Conservation (phyloP, 1,284 basidiomycete genomes). For the Irpex sp. region DNA sequence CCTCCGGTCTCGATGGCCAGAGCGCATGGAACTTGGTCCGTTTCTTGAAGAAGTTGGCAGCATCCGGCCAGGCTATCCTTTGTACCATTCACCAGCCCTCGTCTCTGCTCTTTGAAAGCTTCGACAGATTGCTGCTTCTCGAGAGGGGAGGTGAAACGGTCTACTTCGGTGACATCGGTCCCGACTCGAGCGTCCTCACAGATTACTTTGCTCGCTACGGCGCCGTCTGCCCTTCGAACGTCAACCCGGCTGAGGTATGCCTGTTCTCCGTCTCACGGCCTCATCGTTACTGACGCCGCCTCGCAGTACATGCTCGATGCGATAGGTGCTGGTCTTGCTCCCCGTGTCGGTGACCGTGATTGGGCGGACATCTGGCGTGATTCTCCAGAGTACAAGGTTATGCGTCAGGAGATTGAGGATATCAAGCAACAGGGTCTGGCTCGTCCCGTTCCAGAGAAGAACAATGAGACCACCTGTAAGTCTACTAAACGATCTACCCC, state of each 20-base stretch:
- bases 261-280: neutral
- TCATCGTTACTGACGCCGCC: neutral
- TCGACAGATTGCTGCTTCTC: slow-evolving; percentile 69
- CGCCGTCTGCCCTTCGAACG: slow-evolving; percentile 58
- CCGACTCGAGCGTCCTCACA: slow-evolving; percentile 56
- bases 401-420: slow-evolving; percentile 29
- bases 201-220: slow-evolving; percentile 71
- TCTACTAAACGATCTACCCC: neutral
- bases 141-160: slow-evolving; percentile 67
- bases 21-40: slow-evolving; percentile 83
- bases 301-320: slow-evolving; percentile 35
- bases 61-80: slow-evolving; percentile 83
- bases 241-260: slow-evolving; percentile 33
- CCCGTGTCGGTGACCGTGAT: slow-evolving; percentile 52
- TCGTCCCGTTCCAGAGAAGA: slow-evolving; percentile 16
- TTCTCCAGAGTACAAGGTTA: slow-evolving; percentile 38
- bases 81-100: slow-evolving; percentile 78
- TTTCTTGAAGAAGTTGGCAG: slow-evolving; percentile 81
- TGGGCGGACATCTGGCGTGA: slow-evolving; percentile 65
- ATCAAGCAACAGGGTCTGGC: slow-evolving; percentile 31
- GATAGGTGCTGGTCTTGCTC: slow-evolving; percentile 38
- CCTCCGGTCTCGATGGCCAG: slow-evolving; percentile 65
- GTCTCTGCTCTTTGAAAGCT: slow-evolving; percentile 66
- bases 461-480: slow-evolving; percentile 28
- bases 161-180: slow-evolving; percentile 79